Conservation (phyloP, 192 early-diverging fungal species). For the Blastocladiella britannica region DNA sequence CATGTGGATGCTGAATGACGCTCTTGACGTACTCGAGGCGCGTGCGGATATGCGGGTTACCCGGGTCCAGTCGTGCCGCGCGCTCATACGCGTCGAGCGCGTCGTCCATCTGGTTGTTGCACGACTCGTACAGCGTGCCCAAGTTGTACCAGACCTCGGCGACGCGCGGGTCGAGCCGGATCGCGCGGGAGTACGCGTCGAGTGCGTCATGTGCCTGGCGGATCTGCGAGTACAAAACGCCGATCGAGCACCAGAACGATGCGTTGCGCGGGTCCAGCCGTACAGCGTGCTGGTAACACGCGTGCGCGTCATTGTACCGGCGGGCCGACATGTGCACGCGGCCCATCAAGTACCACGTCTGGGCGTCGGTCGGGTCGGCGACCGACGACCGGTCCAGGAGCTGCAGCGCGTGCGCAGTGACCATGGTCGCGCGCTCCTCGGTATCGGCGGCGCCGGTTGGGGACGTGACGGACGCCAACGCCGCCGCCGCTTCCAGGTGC, state of each 20-base stretch:
- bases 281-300: slow-evolving; percentile 94
- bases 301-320: slow-evolving; percentile 86
- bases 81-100: slow-evolving; percentile 91
- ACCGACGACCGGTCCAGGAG: not conserved
- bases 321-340: slow-evolving; percentile 91
- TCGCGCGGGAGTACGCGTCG: slow-evolving; percentile 89
- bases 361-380: slow-evolving; percentile 62
- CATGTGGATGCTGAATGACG: not conserved
- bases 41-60: slow-evolving; percentile 71
- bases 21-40: slow-evolving; percentile 12
- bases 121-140: slow-evolving; percentile 88
- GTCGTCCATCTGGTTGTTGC: slow-evolving; percentile 91
- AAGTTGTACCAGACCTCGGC: slow-evolving; percentile 96
- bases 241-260: slow-evolving; percentile 97
- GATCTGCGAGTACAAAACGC: slow-evolving; percentile 92
- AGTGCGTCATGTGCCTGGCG: slow-evolving; percentile 83
- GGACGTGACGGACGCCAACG: too few relatives aligned
- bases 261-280: slow-evolving; percentile 81
- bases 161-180: slow-evolving; percentile 78
- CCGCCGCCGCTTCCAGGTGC: slow-evolving; percentile 54
- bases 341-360: slow-evolving; percentile 87
- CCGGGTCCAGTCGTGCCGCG: slow-evolving; percentile 77
- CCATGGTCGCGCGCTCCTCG: not conserved
- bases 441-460: not conserved
- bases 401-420: not conserved